phyloP scores from a whole-genome alignment of 75 land plant species.

The Selaginella tamariscina region DNA sequence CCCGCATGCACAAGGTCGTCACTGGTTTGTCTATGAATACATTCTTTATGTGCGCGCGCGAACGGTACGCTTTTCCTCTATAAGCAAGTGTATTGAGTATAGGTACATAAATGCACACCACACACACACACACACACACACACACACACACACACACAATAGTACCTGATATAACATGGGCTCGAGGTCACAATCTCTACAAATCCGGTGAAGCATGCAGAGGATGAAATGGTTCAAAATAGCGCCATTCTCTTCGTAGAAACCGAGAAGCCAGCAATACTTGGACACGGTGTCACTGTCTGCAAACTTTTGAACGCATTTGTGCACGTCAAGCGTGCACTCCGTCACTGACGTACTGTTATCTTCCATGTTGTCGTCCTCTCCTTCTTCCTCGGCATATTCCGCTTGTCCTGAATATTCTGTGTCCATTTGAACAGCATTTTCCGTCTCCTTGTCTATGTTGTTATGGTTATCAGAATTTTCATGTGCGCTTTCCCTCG shows the following conservation, averaged over 20 bases:
- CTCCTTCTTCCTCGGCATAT: slow-evolving; percentile 12
- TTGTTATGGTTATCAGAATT: not conserved
- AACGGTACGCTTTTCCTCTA: too few species aligned
- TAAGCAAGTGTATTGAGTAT: too few species aligned
- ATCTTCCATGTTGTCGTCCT: slow-evolving; percentile 42
- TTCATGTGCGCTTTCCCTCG: too few species aligned
- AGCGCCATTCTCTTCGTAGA: slow-evolving; percentile 55
- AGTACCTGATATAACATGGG: slow-evolving; percentile 96
- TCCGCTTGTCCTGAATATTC: not conserved
- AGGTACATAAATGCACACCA: too few species aligned
- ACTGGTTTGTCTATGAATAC: too few species aligned
- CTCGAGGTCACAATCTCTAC: slow-evolving; percentile 63
- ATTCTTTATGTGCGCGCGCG: too few species aligned
- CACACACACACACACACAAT: not conserved
- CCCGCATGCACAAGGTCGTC: too few species aligned
- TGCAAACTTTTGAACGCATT: slow-evolving; percentile 49
- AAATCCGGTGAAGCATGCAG: slow-evolving; percentile 61
- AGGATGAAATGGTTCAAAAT: slow-evolving; percentile 68
- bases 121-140: too few species aligned
- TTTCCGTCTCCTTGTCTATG: slow-evolving; percentile 1
- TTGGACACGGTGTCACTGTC: slow-evolving; percentile 50
- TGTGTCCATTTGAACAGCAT: too few species aligned
- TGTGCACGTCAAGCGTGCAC: slow-evolving; percentile 52
- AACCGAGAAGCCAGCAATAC: slow-evolving; percentile 83
- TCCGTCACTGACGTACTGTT: slow-evolving; percentile 37